Conservation (phyloP, 1,139 yeast genomes). For the Diutina neorugosa region DNA sequence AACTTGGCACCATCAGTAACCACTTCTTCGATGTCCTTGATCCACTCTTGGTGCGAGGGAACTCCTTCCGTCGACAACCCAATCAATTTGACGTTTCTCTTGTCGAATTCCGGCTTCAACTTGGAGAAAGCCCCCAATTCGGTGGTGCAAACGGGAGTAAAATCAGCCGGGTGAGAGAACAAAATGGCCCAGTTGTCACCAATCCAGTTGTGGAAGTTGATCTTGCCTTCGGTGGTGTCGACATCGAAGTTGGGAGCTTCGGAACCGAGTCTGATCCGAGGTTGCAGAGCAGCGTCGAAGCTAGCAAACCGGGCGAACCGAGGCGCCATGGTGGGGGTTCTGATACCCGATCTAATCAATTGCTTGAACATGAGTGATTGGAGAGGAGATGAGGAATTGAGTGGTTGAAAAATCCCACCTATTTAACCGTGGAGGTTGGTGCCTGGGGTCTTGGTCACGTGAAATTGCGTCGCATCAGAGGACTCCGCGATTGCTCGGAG, state of each 20-base stretch:
- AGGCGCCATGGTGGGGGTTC: neutral
- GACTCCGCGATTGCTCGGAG: too few species aligned
- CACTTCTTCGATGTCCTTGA: conserved; percentile 77
- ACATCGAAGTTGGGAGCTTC: conserved; percentile 78
- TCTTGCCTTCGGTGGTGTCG: conserved; percentile 63
- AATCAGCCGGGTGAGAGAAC: conserved; percentile 89
- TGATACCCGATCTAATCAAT: conserved; percentile 3
- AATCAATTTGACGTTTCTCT: conserved; percentile 71
- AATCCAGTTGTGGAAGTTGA: conserved; percentile 71
- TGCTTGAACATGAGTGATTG: neutral
- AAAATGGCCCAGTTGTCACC: conserved; percentile 64
- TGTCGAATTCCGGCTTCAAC: conserved; percentile 70
- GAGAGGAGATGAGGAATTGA: neutral
- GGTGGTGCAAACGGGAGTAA: conserved; percentile 92
- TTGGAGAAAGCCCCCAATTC: conserved; percentile 87
- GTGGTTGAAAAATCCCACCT: too few species aligned
- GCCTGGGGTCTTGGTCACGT: too few species aligned
- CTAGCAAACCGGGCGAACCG: conserved; percentile 15
- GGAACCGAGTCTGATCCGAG: conserved; percentile 58
- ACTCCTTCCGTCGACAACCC: conserved; percentile 77
- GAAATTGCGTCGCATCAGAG: too few species aligned
- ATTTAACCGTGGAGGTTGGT: too few species aligned
- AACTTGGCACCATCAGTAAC: conserved; percentile 53
- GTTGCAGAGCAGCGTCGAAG: conserved; percentile 50
- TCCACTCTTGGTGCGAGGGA: conserved; percentile 70